Evolutionary conservation across 2,329 filamentous ascomycete genomes (phyloP).

Genomic region (Pyrenophora graminea): DNA sequence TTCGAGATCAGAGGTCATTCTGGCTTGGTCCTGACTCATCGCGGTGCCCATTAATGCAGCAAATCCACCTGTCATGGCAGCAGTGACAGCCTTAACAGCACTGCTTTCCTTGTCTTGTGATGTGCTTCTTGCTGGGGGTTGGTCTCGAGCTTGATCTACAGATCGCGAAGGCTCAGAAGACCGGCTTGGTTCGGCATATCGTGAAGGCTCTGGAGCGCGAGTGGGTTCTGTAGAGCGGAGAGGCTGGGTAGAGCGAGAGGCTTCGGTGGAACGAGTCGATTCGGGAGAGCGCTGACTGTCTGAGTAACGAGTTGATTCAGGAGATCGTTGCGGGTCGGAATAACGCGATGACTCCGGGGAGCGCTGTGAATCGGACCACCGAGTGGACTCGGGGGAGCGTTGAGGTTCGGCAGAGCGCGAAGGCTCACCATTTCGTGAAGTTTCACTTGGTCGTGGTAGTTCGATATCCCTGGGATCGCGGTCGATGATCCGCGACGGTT

Average conservation of each 20-base stretch:
- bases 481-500: background rate
- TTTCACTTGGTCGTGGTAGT: background rate
- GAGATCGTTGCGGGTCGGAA: no score
- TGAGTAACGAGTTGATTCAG: no score
- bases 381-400: no score
- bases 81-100: conserved; percentile 24
- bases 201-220: no score
- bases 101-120: conserved; percentile 18
- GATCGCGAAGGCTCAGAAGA: background rate
- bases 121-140: conserved; percentile 10
- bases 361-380: no score
- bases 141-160: conserved; percentile 2
- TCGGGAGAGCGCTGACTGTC: background rate
- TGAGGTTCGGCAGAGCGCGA: background rate
- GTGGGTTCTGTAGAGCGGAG: no score
- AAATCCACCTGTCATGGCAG: conserved; percentile 40
- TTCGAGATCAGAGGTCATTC: conserved; percentile 34
- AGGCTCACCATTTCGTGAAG: background rate
- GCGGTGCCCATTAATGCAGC: conserved; percentile 38
- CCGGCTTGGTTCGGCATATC: background rate
- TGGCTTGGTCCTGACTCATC: conserved; percentile 42
- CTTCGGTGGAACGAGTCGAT: background rate
- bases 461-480: background rate
- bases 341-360: no score
- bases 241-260: background rate